A percentile compares a stretch with the other conserved stretches of the same genome.
phyloP scores from a whole-genome alignment of 2,329 filamentous ascomycete species.

The Penicillium oxalicum region DNA sequence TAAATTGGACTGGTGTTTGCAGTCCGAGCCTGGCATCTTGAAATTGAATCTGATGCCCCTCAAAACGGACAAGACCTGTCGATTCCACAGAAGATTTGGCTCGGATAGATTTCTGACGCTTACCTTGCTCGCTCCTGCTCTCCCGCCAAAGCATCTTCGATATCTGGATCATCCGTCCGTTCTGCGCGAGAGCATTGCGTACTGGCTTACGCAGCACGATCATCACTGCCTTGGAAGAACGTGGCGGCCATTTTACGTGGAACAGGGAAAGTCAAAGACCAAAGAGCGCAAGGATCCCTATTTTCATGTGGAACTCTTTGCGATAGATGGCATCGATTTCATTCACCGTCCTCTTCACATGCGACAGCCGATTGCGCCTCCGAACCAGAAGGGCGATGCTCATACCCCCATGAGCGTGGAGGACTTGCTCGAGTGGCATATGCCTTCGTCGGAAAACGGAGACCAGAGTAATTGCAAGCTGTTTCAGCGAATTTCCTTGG shows the following conservation, averaged over 20 bases:
- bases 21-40: conserved; percentile 30
- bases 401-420: conserved; percentile 36
- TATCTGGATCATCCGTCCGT: conserved; percentile 19
- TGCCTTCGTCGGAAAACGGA: conserved; percentile 32
- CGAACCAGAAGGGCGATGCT: conserved; percentile 19
- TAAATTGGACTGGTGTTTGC: conserved; percentile 34
- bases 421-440: conserved; percentile 43
- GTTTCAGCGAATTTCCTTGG: conserved; percentile 41
- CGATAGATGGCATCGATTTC: conserved; percentile 41
- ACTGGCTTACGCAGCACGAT: conserved; percentile 36
- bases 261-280: conserved; percentile 32
- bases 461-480: conserved; percentile 40
- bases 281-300: conserved; percentile 24
- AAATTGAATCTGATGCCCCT: conserved; percentile 38
- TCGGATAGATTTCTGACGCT: conserved; percentile 43
- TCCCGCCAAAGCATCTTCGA: conserved; percentile 23
- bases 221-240: conserved; percentile 39
- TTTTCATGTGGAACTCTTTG: conserved; percentile 40
- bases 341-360: conserved; percentile 3
- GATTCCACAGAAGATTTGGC: conserved; percentile 43
- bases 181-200: conserved; percentile 30
- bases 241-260: conserved; percentile 43
- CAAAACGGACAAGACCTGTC: conserved; percentile 39
- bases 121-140: conserved; percentile 29
- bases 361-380: conserved; percentile 14